Evolutionary conservation across 805 yeast genomes (phyloP), one percentile per base, ranked within the genome.

Genomic region (Candida golubevii): DNA sequence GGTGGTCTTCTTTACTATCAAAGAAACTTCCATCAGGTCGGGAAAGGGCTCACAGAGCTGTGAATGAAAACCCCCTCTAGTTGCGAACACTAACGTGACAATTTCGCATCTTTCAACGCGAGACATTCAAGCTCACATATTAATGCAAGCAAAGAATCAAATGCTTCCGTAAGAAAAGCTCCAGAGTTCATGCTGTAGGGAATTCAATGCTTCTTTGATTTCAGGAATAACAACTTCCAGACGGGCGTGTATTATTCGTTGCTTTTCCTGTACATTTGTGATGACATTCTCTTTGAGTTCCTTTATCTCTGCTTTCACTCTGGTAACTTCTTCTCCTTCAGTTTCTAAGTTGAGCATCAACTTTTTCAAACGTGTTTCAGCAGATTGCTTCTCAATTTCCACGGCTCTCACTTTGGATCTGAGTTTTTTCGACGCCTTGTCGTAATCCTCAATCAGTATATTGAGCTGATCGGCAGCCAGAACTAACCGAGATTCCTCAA

Each of bases 1-100:
- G 90, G 90, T 12, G 91, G 91, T 0, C 60, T 85, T 36, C 56
- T 85, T 12, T 83, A 83, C 53, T 83, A 76, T 60, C 75, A 83
- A 54, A 71, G 88, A 51, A 65, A 66, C 14, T 85, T 85, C 57
- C 85, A 83, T 59, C 59, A 57, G 28, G 60, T 62, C 27, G 74
- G 74, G 8, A 48, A 50, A 36, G 37, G 60, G 12, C 61, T 82
- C 6, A 42, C 41, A 8, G 57, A 54, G 23, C 23, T 18, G 23
- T 18, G 23, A 18, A 18, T 18, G 23, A 18, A 18, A 18, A 18
- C 23, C 23, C 23, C 23, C 23, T 18, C 23, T 18, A 18, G 23
- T 18, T 18, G 23, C 23, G 23, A 18, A 18, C 23, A 18, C 23
- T 18, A 18, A 18, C 23, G 23, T 18, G 23, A 18, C 23, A 18